A percentile compares a stretch with the other conserved stretches of the same genome.
Conservation (phyloP, 495 filamentous ascomycete genomes). For the Talaromyces ruber region DNA sequence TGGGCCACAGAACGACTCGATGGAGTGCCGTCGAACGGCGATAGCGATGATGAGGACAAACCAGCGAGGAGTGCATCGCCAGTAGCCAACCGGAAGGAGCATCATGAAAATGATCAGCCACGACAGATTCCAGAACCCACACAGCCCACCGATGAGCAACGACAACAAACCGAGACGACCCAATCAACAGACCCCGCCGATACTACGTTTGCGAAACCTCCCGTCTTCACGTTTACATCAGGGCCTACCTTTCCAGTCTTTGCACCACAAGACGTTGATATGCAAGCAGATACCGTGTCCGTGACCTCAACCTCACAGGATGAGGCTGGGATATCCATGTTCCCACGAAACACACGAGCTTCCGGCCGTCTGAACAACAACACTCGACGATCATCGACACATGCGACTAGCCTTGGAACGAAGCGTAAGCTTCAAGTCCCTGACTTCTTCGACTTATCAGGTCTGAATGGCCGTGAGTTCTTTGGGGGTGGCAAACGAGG, state of each 20-base stretch:
- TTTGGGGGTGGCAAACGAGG: conserved; percentile 64
- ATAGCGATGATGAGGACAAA: conserved; percentile 72
- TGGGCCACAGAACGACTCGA: conserved; percentile 79
- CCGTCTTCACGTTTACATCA: conserved; percentile 57
- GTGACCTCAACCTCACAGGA: conserved; percentile 17
- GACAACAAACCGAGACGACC: conserved; percentile 14
- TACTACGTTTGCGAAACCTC: conserved; percentile 21
- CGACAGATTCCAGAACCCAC: conserved; percentile 27
- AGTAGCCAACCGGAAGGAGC: conserved; percentile 44
- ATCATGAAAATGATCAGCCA: conserved; percentile 22
- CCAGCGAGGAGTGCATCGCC: conserved; percentile 53
- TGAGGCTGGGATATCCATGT: conserved; percentile 41
- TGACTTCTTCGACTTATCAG: conserved; percentile 78
- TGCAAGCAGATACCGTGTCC: conserved; percentile 11
- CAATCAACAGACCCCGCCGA: conserved; percentile 16
- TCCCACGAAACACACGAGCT: conserved; percentile 42
- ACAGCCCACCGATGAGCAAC: conserved; percentile 27
- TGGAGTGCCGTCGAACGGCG: conserved; percentile 44
- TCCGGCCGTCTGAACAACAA: conserved; percentile 39
- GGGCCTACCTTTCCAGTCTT: conserved; percentile 52
- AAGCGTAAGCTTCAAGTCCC: conserved; percentile 71
- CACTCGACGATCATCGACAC: conserved; percentile 33
- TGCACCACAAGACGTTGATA: conserved; percentile 16
- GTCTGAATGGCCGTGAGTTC: conserved; percentile 55
- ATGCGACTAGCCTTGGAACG: conserved; percentile 46